phyloP scores from a whole-genome alignment of 306 rosid genomes.

The Malus fusca region DNA sequence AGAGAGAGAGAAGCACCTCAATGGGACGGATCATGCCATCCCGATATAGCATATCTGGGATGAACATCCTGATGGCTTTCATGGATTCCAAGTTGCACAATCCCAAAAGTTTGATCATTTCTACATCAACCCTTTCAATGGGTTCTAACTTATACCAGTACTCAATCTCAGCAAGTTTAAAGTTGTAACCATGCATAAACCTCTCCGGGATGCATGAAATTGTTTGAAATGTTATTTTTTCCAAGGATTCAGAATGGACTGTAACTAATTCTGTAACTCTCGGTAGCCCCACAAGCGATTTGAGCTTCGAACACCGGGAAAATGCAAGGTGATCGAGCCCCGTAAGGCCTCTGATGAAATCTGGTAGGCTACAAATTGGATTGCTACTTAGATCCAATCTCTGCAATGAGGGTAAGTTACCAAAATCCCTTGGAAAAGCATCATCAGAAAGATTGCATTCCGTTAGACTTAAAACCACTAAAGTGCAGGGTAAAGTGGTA shows the following conservation, averaged over 20 bases:
- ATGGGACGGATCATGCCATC: not conserved
- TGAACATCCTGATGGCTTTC: not conserved
- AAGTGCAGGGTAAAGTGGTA: not conserved
- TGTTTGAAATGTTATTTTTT: not conserved
- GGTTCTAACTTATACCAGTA: not conserved
- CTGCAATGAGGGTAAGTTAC: not conserved
- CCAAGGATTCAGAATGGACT: not conserved
- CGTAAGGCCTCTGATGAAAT: not conserved
- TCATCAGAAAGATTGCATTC: not conserved
- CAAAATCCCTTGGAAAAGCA: not conserved
- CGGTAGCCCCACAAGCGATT: not conserved
- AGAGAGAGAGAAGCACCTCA: not conserved
- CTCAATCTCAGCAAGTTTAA: not conserved
- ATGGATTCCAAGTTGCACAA: not conserved
- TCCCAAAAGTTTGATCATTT: not conserved
- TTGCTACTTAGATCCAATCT: not conserved
- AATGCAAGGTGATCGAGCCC: not conserved
- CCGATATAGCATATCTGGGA: not conserved
- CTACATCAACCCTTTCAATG: not conserved
- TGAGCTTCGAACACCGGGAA: not conserved
- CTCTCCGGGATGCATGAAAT: not conserved
- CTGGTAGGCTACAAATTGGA: not conserved
- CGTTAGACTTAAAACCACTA: not conserved
- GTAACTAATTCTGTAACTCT: not conserved
- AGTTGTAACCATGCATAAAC: not conserved